Evolutionary conservation across 805 yeast genomes (phyloP).

Genomic region (Saccharomycopsis sp.): DNA sequence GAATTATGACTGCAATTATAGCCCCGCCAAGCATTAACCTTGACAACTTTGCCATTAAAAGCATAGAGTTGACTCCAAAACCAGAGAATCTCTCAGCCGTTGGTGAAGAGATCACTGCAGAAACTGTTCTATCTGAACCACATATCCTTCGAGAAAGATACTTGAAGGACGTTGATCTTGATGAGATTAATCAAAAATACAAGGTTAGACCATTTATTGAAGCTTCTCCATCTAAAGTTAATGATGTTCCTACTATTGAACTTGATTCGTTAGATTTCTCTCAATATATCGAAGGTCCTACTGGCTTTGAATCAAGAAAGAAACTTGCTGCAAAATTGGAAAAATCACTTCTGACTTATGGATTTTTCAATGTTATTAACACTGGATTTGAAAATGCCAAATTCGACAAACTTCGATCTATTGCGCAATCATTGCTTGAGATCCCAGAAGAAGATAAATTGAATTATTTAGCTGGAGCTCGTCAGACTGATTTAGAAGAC

Average conservation of each 20-base stretch:
- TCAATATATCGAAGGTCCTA: slow-evolving; percentile 32
- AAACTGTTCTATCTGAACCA: background rate
- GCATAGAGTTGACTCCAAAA: background rate
- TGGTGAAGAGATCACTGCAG: slow-evolving; percentile 3
- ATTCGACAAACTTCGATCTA: slow-evolving; percentile 26
- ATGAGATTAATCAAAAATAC: slow-evolving; percentile 3
- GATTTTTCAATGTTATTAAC: slow-evolving; percentile 31
- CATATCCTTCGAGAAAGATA: slow-evolving; percentile 1
- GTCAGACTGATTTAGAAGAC: slow-evolving; percentile 28
- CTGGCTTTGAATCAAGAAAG: slow-evolving; percentile 28
- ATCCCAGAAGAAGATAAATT: slow-evolving; percentile 27
- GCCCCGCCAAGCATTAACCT: background rate
- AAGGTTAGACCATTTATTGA: slow-evolving; percentile 3
- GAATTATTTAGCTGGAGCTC: slow-evolving; percentile 29
- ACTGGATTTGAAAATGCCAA: slow-evolving; percentile 24
- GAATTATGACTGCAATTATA: no score
- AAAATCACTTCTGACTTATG: slow-evolving; percentile 34
- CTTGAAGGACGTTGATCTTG: background rate
- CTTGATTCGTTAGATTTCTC: slow-evolving; percentile 31
- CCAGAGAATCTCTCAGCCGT: slow-evolving; percentile 4
- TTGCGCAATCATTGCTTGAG: slow-evolving; percentile 27
- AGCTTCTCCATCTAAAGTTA: background rate
- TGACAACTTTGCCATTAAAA: background rate
- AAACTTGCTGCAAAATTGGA: slow-evolving; percentile 34
- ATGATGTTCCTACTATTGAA: slow-evolving; percentile 8